Evolutionary conservation across 2,329 filamentous ascomycete genomes (phyloP), one percentile per base, ranked within the genome.

Genomic region (Aspergillus sp.): DNA sequence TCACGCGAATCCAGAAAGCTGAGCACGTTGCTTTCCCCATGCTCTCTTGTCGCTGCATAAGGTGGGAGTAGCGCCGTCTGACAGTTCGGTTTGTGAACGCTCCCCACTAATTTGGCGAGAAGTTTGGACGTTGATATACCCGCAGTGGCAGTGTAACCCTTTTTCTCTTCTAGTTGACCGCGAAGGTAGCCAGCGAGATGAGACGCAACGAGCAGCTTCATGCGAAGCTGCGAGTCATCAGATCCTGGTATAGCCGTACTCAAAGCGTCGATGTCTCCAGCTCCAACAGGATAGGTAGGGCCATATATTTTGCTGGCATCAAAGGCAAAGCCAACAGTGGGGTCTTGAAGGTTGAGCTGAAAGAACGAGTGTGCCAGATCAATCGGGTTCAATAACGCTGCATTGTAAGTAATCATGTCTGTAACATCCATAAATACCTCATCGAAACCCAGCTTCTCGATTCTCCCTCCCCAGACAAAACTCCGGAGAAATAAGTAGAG

Each of bases 51-150:
- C 20, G 62, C 65, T 3, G 79, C 77, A 53, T 84, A 83, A 2
- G 89, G 84, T 5, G 89, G 86, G 43, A 96, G 75, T 7, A 98
- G 78, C 0, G 90, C 91, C 0, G 93, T 98, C 73, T 98, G 95
- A 59, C 85, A 89, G 57, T 88, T 87, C 1, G 93, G 93, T 75
- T 98, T 98, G 71, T 97, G 86, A 57, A 88, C 79, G 71, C 86
- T 89, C 12, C 93, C 93, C 9, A 87, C 90, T 13, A 98, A 81
- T 73, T 98, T 98, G 57, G 90, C 86, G 11, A 96, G 80, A 5
- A 93, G 74, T 73, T 98, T 98, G 68, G 89, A 93, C 0, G 91
- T 96, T 2, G 92, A 89, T 20, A 98, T 86, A 4, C 93, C 93
- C 42, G 90, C 92, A 1, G 93, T 93, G 26, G 89, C 89, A 0